A percentile compares a stretch with the other conserved stretches of the same genome.
These are phyloP conservation scores for Neonectria hederae DNA, from an alignment of 2,329 filamentous ascomycete species.

Conservation along the genomic window DNA sequence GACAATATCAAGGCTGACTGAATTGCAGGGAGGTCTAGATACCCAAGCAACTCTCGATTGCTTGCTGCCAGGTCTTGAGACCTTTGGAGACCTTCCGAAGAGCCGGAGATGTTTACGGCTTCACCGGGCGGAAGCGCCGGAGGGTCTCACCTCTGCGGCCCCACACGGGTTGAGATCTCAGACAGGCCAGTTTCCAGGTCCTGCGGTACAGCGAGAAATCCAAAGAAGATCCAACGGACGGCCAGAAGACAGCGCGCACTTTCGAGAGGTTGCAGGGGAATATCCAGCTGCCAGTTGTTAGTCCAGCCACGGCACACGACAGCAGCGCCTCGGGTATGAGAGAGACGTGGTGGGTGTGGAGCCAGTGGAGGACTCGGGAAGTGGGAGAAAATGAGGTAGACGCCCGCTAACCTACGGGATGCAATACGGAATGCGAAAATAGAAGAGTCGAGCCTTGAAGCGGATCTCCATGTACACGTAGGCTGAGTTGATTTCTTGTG, in stretches of 20 bases:
- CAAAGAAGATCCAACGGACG: conserved; percentile 13
- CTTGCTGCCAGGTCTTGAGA: conserved; percentile 28
- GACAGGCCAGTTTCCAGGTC: not conserved
- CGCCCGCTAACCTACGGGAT: not conserved
- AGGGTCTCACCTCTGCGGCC: conserved; percentile 35
- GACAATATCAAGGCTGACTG: not conserved
- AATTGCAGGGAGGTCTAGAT: conserved; percentile 1
- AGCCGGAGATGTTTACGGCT: conserved; percentile 34
- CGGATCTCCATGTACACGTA: not conserved
- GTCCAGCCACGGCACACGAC: conserved; percentile 35
- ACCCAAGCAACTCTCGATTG: not conserved
- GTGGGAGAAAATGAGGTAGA: conserved; percentile 11
- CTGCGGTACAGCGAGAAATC: conserved; percentile 10
- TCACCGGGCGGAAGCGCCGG: conserved; percentile 39
- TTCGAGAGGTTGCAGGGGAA: conserved; percentile 24
- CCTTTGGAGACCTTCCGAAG: conserved; percentile 27
- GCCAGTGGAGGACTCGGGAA: conserved; percentile 25
- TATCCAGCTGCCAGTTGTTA: conserved; percentile 35
- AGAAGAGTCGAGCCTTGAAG: not conserved
- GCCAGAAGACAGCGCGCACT: conserved; percentile 10
- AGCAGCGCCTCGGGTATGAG: conserved; percentile 29
- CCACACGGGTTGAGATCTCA: conserved; percentile 28
- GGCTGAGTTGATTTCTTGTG: not conserved
- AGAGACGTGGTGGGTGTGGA: conserved; percentile 34
- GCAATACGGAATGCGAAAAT: not conserved